phyloP scores from a whole-genome alignment of 2,329 filamentous ascomycete species.

The Cladosporium sp. region DNA sequence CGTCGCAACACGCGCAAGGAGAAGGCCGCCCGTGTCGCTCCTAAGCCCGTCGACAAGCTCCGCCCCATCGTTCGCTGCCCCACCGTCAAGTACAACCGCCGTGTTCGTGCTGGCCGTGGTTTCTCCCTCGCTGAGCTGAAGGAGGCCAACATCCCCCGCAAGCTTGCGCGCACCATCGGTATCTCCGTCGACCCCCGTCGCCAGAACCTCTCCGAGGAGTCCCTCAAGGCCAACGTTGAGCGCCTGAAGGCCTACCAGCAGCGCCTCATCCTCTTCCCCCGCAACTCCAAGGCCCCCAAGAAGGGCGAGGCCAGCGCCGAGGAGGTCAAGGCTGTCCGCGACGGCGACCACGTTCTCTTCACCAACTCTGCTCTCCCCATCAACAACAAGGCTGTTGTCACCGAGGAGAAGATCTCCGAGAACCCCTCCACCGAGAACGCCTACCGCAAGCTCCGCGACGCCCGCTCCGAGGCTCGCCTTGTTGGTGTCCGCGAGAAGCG shows the following conservation, averaged over 20 bases:
- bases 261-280: conserved; percentile 96
- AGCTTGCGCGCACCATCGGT: conserved; percentile 92
- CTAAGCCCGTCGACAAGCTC: conserved; percentile 95
- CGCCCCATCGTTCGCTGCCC: conserved; percentile 97
- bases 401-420: conserved; percentile 76
- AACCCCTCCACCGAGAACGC: conserved; percentile 76
- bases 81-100: conserved; percentile 97
- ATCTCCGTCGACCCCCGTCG: conserved; percentile 96
- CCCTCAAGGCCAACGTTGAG: conserved; percentile 89
- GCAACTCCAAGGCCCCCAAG: conserved; percentile 92
- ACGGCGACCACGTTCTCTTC: conserved; percentile 48
- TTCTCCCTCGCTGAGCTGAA: conserved; percentile 98
- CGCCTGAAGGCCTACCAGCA: conserved; percentile 97
- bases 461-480: conserved; percentile 80
- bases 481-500: conserved; percentile 91
- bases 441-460: conserved; percentile 81
- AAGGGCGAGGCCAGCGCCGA: conserved; percentile 85
- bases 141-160: conserved; percentile 95
- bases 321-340: conserved; percentile 71
- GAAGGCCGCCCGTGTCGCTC: conserved; percentile 94
- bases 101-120: conserved; percentile 91
- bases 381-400: conserved; percentile 69
- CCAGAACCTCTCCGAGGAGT: conserved; percentile 96
- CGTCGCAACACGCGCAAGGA: conserved; percentile 87
- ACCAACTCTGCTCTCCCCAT: conserved; percentile 68